Conservation (phyloP, 768 basidiomycete genomes). For the Termitomyces sp. region DNA sequence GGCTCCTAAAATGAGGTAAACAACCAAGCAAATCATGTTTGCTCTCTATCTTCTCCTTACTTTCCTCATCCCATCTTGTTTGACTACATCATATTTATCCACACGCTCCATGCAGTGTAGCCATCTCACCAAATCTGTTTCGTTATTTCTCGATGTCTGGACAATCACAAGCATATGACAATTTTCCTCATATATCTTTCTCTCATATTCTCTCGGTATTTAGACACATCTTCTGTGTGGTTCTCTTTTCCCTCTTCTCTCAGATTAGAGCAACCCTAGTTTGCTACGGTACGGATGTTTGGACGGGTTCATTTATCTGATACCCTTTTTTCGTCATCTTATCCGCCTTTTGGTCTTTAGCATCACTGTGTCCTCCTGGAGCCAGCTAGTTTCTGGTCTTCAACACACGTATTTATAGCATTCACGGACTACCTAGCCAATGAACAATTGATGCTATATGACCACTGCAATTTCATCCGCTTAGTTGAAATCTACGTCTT, state of each 20-base stretch:
- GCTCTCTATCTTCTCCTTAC: background rate
- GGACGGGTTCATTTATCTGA: constrained; percentile 12
- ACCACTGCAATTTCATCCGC: background rate
- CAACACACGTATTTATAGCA: constrained; percentile 7
- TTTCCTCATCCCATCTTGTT: constrained; percentile 14
- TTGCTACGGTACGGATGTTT: constrained; percentile 12
- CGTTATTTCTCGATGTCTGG: constrained; percentile 18
- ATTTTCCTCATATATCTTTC: constrained; percentile 9
- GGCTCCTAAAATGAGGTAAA: constrained; percentile 7
- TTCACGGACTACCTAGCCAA: constrained; percentile 9
- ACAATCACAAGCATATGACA: constrained; percentile 17
- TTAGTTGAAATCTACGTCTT: background rate
- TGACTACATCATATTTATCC: constrained; percentile 20
- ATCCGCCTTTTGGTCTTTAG: background rate
- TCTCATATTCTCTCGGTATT: constrained; percentile 5
- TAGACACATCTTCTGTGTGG: background rate
- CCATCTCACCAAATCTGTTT: constrained; percentile 20
- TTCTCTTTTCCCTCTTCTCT: background rate
- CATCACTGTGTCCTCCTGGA: background rate
- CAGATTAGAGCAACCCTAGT: background rate
- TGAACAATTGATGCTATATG: constrained; percentile 4
- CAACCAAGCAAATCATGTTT: constrained; percentile 1
- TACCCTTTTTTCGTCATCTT: background rate
- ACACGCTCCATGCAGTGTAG: constrained; percentile 18
- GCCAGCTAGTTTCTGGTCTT: constrained; percentile 4